These are phyloP conservation scores for Cercospora sp. DNA, from an alignment of 2,329 filamentous ascomycete species.

Conservation along the genomic window DNA sequence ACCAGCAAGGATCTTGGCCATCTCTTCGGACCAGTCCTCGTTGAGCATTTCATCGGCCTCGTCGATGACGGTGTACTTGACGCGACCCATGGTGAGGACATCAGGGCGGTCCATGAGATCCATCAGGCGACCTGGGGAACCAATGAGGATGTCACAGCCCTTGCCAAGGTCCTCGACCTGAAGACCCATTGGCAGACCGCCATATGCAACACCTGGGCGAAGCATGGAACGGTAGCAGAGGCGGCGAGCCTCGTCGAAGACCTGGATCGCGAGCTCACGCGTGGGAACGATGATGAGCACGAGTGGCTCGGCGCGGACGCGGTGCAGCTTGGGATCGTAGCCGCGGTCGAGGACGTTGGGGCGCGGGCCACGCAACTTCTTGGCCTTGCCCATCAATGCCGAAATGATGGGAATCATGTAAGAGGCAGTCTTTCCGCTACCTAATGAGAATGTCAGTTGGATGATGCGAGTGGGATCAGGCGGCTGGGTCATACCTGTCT, in stretches of 20 bases:
- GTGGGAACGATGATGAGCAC: slow-evolving; percentile 84
- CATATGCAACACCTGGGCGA: slow-evolving; percentile 85
- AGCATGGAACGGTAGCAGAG: slow-evolving; percentile 95
- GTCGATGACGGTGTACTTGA: slow-evolving; percentile 82
- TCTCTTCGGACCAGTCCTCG: slow-evolving; percentile 73
- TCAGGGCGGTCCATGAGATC: slow-evolving; percentile 77
- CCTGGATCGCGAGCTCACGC: slow-evolving; percentile 88
- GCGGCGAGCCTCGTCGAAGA: slow-evolving; percentile 90
- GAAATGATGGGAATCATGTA: slow-evolving; percentile 88
- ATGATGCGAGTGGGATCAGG: slow-evolving; percentile 10
- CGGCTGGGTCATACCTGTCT: slow-evolving; percentile 69
- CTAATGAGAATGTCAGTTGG: slow-evolving; percentile 48
- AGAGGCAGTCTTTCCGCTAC: slow-evolving; percentile 93
- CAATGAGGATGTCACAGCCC: slow-evolving; percentile 88
- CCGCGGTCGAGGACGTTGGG: slow-evolving; percentile 55
- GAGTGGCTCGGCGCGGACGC: slow-evolving; percentile 77
- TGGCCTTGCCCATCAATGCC: slow-evolving; percentile 92
- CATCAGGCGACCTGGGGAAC: slow-evolving; percentile 79
- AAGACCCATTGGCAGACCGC: slow-evolving; percentile 70
- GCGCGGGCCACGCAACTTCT: slow-evolving; percentile 77
- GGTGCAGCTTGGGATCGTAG: slow-evolving; percentile 54
- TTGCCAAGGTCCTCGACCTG: slow-evolving; percentile 73
- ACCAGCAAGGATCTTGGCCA: slow-evolving; percentile 74
- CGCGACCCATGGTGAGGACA: slow-evolving; percentile 69
- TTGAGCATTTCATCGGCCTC: slow-evolving; percentile 91